Base-by-base conservation (phyloP, 2,329 filamentous ascomycete genomes). In the Nemania sp. region DNA sequence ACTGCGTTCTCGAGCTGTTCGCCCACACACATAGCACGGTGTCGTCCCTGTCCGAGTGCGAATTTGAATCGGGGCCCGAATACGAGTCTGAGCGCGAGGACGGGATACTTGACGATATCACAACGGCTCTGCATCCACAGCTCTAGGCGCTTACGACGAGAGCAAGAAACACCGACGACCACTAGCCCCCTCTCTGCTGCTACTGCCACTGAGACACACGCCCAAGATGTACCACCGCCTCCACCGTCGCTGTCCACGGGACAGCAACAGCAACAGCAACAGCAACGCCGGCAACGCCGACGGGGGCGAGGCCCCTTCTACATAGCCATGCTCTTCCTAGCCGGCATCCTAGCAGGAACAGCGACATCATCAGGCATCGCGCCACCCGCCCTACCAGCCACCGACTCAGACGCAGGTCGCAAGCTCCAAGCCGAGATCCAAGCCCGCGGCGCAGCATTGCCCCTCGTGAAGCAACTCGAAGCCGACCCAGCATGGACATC, bases 401-500 rank as follows among this genome's bases (percentile, higher is more conserved):
- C 73, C 0, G 75, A 72, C 30, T 70, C 72, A 3, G 60, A 68
- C 20, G 69, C 74, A 50, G 80, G 82, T 66, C 54, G 57, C 8
- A 60, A 73, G 47, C 70, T 77, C 17, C 65, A 72, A n/a, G 56
- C 64, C 14, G 66, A 70, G 54, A 71, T 83, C 49, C 72, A 72
- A 49, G 58, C 66, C n/a, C 64, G 70, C 46, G 78, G 78, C 44
- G 68, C 72, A 26, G 64, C 72, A 23, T 73, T 82, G 2, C 76
- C 79, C 43, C 64, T 81, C 56, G 77, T 83, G 6, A 72, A 73
- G 49, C 66, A 72, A 14, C 70, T 82, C 2, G 68, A 72, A 17
- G 64, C 71, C 7, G 79, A 81, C 63, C 72, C 73, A 5, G 52
- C 62, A 6, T 76, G 72, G 72, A 58, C 52, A 12, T 68, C 67